A percentile compares a stretch with the other conserved stretches of the same genome.
Evolutionary conservation across 73 alveolate species (phyloP).

Genomic region (Tetrahymena malaccensis): DNA sequence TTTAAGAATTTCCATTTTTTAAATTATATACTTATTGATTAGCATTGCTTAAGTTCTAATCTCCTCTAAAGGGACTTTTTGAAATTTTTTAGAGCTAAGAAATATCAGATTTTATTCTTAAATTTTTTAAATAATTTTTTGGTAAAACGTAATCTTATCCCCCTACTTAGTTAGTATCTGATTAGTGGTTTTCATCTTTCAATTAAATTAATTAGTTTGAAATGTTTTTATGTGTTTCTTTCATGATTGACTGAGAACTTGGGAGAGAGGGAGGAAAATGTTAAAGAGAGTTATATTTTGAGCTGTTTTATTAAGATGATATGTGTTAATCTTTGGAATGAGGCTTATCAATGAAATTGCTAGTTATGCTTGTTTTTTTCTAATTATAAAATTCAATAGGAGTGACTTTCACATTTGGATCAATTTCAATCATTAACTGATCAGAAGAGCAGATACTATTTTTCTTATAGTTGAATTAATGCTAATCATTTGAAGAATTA

Average conservation of each 20-base stretch:
- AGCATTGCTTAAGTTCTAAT: neutral
- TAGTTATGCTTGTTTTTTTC: neutral
- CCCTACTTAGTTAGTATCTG: neutral
- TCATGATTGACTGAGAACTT: neutral
- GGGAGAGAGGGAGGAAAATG: neutral
- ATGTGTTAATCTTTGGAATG: neutral
- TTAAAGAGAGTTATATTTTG: neutral
- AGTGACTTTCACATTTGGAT: neutral
- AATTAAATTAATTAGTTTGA: neutral
- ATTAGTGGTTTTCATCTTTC: neutral
- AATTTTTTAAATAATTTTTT: neutral
- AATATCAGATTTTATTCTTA: neutral
- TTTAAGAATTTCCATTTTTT: neutral
- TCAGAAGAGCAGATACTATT: neutral
- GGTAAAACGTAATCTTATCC: neutral
- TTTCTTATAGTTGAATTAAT: neutral
- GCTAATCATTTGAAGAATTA: neutral
- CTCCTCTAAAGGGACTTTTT: neutral
- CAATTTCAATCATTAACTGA: neutral
- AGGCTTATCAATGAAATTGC: neutral
- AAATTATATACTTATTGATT: neutral
- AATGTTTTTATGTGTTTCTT: neutral
- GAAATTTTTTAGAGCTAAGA: neutral
- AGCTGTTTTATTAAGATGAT: neutral
- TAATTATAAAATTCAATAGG: neutral